A percentile compares a stretch with the other conserved stretches of the same genome.
Conservation (phyloP, 1,284 basidiomycete species). For the Ceratorhiza oryzae-sativae region DNA sequence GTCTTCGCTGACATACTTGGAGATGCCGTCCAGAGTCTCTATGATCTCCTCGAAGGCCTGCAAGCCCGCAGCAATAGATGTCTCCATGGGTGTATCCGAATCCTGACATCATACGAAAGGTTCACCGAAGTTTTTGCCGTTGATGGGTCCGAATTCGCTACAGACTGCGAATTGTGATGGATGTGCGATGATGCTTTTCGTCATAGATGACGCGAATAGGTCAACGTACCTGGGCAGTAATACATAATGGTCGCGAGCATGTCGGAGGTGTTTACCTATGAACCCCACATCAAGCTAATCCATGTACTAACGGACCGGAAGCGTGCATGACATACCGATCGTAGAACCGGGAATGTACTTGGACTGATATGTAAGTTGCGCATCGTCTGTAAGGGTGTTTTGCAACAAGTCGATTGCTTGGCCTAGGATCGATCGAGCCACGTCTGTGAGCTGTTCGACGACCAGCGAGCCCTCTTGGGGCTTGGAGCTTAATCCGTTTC, state of each 20-base stretch:
- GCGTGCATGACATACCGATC: constrained; percentile 61
- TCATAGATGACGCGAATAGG: not conserved
- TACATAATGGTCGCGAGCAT: constrained; percentile 79
- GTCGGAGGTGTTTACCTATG: constrained; percentile 79
- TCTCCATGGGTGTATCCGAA: constrained; percentile 84
- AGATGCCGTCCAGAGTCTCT: constrained; percentile 62
- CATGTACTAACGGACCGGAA: not conserved
- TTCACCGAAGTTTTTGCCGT: constrained; percentile 38
- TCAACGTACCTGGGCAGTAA: constrained; percentile 62
- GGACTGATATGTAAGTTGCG: constrained; percentile 70
- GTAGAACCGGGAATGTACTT: constrained; percentile 80
- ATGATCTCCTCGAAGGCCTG: constrained; percentile 65
- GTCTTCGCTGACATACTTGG: constrained; percentile 56
- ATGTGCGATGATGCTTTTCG: not conserved
- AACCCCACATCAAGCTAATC: not conserved
- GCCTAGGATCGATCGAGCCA: constrained; percentile 67
- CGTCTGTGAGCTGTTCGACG: constrained; percentile 58
- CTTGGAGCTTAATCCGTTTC: not conserved
- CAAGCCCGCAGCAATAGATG: constrained; percentile 64
- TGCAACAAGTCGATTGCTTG: constrained; percentile 73
- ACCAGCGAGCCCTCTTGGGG: not conserved
- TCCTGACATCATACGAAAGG: constrained; percentile 76
- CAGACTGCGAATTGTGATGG: not conserved
- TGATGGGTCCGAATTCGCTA: not conserved
- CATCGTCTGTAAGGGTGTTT: constrained; percentile 66